phyloP scores from a whole-genome alignment of 495 filamentous ascomycete genomes.

The Immersiella caudata region DNA sequence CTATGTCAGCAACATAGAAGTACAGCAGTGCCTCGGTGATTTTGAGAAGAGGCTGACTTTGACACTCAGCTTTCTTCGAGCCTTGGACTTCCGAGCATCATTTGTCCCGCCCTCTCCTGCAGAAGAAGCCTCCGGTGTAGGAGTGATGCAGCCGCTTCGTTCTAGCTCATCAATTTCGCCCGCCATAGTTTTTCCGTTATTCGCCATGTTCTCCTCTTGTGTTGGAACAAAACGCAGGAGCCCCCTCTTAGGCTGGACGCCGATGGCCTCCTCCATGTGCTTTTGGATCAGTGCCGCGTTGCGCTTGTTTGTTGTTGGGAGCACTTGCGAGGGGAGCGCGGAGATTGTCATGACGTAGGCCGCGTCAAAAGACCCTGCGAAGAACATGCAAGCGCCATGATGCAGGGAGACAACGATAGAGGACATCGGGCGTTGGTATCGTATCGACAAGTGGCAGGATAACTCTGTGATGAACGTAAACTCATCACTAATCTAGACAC shows the following conservation, averaged over 20 bases:
- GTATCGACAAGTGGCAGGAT: constrained; percentile 66
- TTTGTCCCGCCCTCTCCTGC: background rate
- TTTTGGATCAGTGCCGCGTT: constrained; percentile 75
- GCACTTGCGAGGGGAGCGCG: constrained; percentile 67
- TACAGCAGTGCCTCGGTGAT: background rate
- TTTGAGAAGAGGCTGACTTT: constrained; percentile 25
- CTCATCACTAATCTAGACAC: constrained; percentile 62
- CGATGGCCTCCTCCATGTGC: constrained; percentile 67
- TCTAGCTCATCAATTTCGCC: constrained; percentile 67
- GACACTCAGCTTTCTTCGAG: constrained; percentile 39
- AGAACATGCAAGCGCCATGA: constrained; percentile 74
- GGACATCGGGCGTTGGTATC: constrained; percentile 71
- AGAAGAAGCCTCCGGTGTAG: background rate
- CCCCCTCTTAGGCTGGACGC: constrained; percentile 64
- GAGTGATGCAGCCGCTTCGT: constrained; percentile 5
- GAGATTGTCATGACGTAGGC: constrained; percentile 81
- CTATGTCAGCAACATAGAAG: background rate
- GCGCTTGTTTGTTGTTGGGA: constrained; percentile 78
- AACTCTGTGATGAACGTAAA: constrained; percentile 71
- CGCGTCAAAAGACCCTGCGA: constrained; percentile 73
- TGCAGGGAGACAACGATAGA: constrained; percentile 72
- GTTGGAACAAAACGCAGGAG: constrained; percentile 71
- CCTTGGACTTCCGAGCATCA: constrained; percentile 17
- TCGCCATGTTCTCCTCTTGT: constrained; percentile 69
- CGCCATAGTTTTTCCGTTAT: constrained; percentile 67